These are phyloP conservation scores for Oryza meridionalis DNA, from an alignment of 176 grass and related monocot species.

Conservation along the genomic window DNA sequence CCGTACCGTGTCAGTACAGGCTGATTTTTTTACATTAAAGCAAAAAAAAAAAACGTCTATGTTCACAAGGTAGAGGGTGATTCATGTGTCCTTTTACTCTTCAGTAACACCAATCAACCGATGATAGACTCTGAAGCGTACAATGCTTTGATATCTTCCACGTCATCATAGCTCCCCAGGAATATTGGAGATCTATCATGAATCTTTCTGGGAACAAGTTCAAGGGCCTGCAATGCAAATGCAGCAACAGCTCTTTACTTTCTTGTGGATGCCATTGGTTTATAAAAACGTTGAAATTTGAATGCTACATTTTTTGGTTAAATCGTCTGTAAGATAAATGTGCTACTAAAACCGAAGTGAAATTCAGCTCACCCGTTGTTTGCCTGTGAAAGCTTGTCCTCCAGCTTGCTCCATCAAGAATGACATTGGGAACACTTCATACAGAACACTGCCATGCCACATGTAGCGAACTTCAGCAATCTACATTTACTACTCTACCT, in stretches of 20 bases:
- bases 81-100: not conserved
- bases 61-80: not conserved
- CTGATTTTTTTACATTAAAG: constrained; percentile 6
- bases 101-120: constrained; percentile 25
- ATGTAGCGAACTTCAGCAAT: constrained; percentile 11
- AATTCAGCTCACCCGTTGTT: constrained; percentile 63
- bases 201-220: constrained; percentile 66
- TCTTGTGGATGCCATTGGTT: not conserved
- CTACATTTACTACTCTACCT: constrained; percentile 5
- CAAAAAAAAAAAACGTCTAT: not conserved
- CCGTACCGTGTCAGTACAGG: not conserved
- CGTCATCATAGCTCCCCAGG: constrained; percentile 90
- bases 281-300: not conserved
- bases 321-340: not conserved
- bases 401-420: constrained; percentile 98
- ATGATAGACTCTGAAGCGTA: constrained; percentile 61
- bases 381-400: constrained; percentile 89
- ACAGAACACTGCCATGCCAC: constrained; percentile 70
- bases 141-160: constrained; percentile 83
- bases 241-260: not conserved
- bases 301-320: not conserved
- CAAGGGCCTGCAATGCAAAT: constrained; percentile 67
- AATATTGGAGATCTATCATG: constrained; percentile 92
- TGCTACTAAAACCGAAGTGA: not conserved
- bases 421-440: constrained; percentile 96